Conservation (phyloP, 1,139 yeast genomes). For the Cylindricascospora bacillispora region DNA sequence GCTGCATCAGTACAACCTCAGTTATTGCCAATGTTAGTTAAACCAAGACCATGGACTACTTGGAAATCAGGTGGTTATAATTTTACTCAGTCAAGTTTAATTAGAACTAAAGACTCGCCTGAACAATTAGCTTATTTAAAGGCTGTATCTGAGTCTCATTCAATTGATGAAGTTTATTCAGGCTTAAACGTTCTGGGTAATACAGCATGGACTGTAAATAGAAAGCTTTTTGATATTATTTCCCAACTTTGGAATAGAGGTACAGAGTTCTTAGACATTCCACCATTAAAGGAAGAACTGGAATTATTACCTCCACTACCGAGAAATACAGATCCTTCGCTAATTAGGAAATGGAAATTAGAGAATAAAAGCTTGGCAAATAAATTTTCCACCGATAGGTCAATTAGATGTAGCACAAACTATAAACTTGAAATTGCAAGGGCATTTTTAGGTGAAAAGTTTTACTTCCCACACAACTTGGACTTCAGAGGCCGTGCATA, state of each 20-base stretch:
- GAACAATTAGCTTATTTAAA: slow-evolving; percentile 81
- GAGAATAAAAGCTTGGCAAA: slow-evolving; percentile 44
- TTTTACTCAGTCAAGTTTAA: slow-evolving; percentile 47
- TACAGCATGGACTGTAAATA: slow-evolving; percentile 89
- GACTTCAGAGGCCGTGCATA: slow-evolving; percentile 96
- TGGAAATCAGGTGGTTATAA: slow-evolving; percentile 78
- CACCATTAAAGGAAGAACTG: slow-evolving; percentile 44
- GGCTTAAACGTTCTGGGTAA: slow-evolving; percentile 83
- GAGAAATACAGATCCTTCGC: slow-evolving; percentile 57
- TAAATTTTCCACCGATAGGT: slow-evolving; percentile 55
- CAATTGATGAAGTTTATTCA: slow-evolving; percentile 51
- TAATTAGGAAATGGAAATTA: slow-evolving; percentile 54
- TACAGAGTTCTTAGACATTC: slow-evolving; percentile 66
- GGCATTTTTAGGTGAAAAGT: slow-evolving; percentile 78
- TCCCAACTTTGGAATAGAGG: slow-evolving; percentile 83
- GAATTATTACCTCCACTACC: slow-evolving; percentile 56
- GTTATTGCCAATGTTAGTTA: slow-evolving; percentile 80
- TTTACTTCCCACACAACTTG: slow-evolving; percentile 85
- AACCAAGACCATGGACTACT: slow-evolving; percentile 78
- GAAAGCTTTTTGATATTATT: slow-evolving; percentile 52
- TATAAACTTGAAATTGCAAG: slow-evolving; percentile 92
- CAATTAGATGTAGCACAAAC: slow-evolving; percentile 87
- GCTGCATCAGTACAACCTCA: slow-evolving; percentile 75
- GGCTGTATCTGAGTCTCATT: slow-evolving; percentile 66
- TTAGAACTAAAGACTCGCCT: slow-evolving; percentile 75